These are phyloP conservation scores for Saturnispora sekii DNA, from an alignment of 805 yeast species.

Conservation along the genomic window DNA sequence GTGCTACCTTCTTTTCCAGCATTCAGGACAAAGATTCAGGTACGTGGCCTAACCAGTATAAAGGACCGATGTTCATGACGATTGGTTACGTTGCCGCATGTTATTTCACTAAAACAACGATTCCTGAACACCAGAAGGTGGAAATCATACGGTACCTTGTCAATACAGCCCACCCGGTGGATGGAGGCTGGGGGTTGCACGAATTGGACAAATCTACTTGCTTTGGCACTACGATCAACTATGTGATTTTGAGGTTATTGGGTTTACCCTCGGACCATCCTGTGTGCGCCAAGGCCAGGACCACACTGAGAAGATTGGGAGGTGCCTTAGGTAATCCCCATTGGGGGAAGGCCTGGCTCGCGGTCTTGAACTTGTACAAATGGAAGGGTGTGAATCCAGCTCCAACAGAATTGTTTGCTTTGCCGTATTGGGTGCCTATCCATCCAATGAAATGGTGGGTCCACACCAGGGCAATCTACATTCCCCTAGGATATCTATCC, in stretches of 20 bases:
- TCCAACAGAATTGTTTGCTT: slow-evolving; percentile 87
- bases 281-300: slow-evolving; percentile 67
- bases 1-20: slow-evolving; percentile 56
- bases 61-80: slow-evolving; percentile 97
- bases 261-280: slow-evolving; percentile 71
- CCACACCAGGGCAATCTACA: slow-evolving; percentile 86
- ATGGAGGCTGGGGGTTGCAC: slow-evolving; percentile 99
- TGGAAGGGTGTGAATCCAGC: slow-evolving; percentile 99
- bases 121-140: slow-evolving; percentile 51
- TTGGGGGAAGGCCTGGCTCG: slow-evolving; percentile 95
- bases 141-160: slow-evolving; percentile 81
- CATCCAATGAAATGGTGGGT: slow-evolving; percentile 99
- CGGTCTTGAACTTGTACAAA: slow-evolving; percentile 67
- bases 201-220: slow-evolving; percentile 88
- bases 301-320: slow-evolving; percentile 60
- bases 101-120: slow-evolving; percentile 58
- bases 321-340: slow-evolving; percentile 90
- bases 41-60: slow-evolving; percentile 82
- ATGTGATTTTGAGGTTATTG: slow-evolving; percentile 67
- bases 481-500: slow-evolving; percentile 77
- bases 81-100: slow-evolving; percentile 75
- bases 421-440: slow-evolving; percentile 72
- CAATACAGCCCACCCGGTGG: slow-evolving; percentile 93
- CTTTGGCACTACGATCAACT: slow-evolving; percentile 87
- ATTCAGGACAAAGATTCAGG: slow-evolving; percentile 79